phyloP scores from a whole-genome alignment of 1,139 yeast species.

The Yamadazyma spencermartinsiae region DNA sequence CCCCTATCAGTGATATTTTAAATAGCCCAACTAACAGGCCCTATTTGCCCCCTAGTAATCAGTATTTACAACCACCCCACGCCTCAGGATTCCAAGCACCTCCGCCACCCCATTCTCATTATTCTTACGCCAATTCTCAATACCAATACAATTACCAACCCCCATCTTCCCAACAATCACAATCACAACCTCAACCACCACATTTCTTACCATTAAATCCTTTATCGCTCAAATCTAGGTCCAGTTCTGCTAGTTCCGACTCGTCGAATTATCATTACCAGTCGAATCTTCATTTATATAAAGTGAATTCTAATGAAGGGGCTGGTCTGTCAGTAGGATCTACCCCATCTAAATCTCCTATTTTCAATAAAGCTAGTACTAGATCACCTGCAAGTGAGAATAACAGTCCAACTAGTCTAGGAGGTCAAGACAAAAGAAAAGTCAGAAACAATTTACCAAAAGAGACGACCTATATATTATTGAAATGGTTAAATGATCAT shows the following conservation, averaged over 20 bases:
- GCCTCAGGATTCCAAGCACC: no score
- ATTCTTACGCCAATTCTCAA: neutral
- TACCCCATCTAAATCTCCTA: neutral
- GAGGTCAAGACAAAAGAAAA: constrained; percentile 27
- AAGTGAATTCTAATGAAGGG: constrained; percentile 3
- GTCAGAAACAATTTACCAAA: constrained; percentile 84
- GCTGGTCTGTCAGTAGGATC: constrained; percentile 1
- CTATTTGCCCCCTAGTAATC: neutral
- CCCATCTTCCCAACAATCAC: neutral
- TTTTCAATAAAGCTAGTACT: neutral
- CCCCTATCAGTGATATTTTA: constrained; percentile 39
- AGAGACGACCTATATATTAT: constrained; percentile 77
- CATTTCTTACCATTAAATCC: constrained; percentile 1
- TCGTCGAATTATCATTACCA: constrained; percentile 8
- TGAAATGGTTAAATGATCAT: constrained; percentile 84
- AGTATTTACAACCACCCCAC: no score
- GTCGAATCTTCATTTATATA: constrained; percentile 3
- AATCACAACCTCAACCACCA: constrained; percentile 1
- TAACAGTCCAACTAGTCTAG: constrained; percentile 2
- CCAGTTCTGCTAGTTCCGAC: constrained; percentile 2
- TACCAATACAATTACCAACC: neutral
- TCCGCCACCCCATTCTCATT: neutral
- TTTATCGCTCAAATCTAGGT: neutral
- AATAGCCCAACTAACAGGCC: constrained; percentile 8
- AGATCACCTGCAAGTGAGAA: neutral